Percentiles rank a stretch among this genome's conserved stretches.
phyloP scores from a whole-genome alignment of 2,329 filamentous ascomycete genomes.

The Aspergillus brasiliensis region DNA sequence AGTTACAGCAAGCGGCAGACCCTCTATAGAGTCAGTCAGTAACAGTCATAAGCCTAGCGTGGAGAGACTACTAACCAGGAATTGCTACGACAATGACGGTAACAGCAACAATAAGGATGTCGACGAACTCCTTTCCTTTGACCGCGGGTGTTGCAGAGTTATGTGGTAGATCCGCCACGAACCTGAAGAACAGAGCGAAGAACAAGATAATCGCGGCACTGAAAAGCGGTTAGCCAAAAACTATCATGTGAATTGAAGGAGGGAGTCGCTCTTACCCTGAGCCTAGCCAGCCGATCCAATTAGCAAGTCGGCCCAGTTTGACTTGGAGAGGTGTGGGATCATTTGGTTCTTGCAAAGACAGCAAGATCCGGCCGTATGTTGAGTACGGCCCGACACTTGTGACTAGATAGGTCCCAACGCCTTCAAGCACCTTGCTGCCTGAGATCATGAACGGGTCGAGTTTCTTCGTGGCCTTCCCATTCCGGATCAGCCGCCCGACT shows the following conservation, averaged over 20 bases:
- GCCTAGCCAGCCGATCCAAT: slow-evolving; percentile 76
- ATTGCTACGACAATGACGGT: slow-evolving; percentile 81
- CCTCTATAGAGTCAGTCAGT: slow-evolving; percentile 57
- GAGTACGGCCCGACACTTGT: slow-evolving; percentile 74
- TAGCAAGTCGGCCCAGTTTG: slow-evolving; percentile 73
- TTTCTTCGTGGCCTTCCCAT: slow-evolving; percentile 55
- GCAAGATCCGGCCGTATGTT: slow-evolving; percentile 73
- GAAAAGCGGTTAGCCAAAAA: slow-evolving; percentile 15
- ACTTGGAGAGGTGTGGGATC: slow-evolving; percentile 76
- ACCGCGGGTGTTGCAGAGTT: slow-evolving; percentile 60
- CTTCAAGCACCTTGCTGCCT: slow-evolving; percentile 75
- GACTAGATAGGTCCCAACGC: slow-evolving; percentile 72
- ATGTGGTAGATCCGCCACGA: slow-evolving; percentile 67
- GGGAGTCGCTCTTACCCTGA: slow-evolving; percentile 53
- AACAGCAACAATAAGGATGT: slow-evolving; percentile 76
- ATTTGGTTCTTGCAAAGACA: slow-evolving; percentile 71
- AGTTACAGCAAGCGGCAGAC: slow-evolving; percentile 75
- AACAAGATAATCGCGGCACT: slow-evolving; percentile 75
- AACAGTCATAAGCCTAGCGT: neutral
- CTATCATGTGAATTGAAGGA: too few relatives aligned
- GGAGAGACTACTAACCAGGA: slow-evolving; percentile 46
- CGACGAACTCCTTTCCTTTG: slow-evolving; percentile 77
- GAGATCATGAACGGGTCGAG: slow-evolving; percentile 78
- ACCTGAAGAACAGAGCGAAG: slow-evolving; percentile 82
- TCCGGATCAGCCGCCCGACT: slow-evolving; percentile 59